Evolutionary conservation across 208 protist species (phyloP).

Genomic region (Wallacemonas sp.): DNA sequence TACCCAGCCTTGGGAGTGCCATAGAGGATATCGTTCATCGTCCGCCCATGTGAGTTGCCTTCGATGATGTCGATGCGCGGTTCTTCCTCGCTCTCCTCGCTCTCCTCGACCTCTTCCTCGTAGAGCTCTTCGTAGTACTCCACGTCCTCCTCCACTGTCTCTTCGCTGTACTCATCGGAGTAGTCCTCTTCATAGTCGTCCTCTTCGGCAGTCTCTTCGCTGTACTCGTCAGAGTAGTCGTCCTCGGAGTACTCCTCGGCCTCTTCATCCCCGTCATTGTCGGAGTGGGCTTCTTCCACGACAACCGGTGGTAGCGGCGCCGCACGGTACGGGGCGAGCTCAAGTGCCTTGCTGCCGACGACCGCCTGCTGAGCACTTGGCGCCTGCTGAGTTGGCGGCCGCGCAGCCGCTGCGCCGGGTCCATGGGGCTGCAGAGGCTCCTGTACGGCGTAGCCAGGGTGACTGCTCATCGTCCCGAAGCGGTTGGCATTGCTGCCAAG

Average conservation of each 20-base stretch:
- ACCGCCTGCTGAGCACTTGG: background rate
- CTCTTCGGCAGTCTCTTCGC: constrained; percentile 3
- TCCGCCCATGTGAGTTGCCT: constrained; percentile 34
- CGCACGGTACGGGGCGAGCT: background rate
- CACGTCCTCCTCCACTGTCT: background rate
- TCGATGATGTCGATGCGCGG: constrained; percentile 78
- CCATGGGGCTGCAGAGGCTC: background rate
- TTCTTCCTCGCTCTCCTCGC: constrained; percentile 67
- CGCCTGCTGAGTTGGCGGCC: background rate
- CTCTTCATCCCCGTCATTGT: constrained; percentile 15
- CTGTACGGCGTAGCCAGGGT: background rate
- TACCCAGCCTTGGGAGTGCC: constrained; percentile 49
- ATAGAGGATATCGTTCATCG: constrained; percentile 60
- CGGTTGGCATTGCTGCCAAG: background rate
- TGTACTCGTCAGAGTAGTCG: constrained; percentile 13
- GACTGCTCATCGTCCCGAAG: background rate
- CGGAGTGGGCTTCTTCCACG: constrained; percentile 10
- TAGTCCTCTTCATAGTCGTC: constrained; percentile 17
- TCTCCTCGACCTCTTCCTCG: constrained; percentile 63
- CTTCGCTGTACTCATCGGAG: constrained; percentile 22
- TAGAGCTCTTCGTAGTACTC: constrained; percentile 65
- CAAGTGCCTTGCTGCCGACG: background rate
- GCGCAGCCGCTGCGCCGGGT: background rate
- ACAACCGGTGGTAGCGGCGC: background rate
- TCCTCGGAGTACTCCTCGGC: constrained; percentile 10